These are phyloP conservation scores for Globisporangium polare DNA, from an alignment of 352 stramenopile species.

Conservation along the genomic window DNA sequence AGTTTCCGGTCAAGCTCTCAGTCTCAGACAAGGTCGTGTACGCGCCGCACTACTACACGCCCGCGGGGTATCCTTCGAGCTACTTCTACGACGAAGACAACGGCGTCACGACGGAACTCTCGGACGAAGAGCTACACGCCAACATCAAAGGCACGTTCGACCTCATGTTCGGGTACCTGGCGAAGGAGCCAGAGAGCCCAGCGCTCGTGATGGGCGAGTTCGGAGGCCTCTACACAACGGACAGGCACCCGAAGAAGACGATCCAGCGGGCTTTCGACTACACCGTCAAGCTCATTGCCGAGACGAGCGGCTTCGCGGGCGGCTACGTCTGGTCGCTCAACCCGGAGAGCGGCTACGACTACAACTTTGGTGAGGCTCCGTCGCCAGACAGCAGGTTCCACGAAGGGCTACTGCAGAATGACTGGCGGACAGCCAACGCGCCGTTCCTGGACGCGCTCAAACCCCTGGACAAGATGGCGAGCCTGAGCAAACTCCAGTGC, in stretches of 20 bases:
- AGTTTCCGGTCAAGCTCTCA: slow-evolving; percentile 42
- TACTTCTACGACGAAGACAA: slow-evolving; percentile 46
- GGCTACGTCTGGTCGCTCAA: slow-evolving; percentile 78
- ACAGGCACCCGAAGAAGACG: slow-evolving; percentile 53
- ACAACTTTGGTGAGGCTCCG: slow-evolving; percentile 39
- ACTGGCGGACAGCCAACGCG: slow-evolving; percentile 56
- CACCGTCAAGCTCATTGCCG: slow-evolving; percentile 55
- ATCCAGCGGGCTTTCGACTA: slow-evolving; percentile 56
- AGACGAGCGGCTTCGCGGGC: slow-evolving; percentile 34
- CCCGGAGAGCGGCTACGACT: slow-evolving; percentile 64
- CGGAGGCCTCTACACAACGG: slow-evolving; percentile 51
- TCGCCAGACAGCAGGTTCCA: slow-evolving; percentile 25
- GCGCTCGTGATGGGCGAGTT: slow-evolving; percentile 68
- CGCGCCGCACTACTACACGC: slow-evolving; percentile 72
- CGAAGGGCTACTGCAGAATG: slow-evolving; percentile 46
- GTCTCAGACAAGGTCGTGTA: slow-evolving; percentile 69
- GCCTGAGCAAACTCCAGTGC: slow-evolving; percentile 50
- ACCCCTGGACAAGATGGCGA: slow-evolving; percentile 46
- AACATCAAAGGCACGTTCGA: slow-evolving; percentile 50
- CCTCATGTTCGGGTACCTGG: slow-evolving; percentile 67
- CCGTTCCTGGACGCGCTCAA: slow-evolving; percentile 38
- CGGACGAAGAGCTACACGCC: slow-evolving; percentile 30
- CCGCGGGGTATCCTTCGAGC: slow-evolving; percentile 48
- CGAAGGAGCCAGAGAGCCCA: slow-evolving; percentile 30
- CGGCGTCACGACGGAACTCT: slow-evolving; percentile 33